These are phyloP conservation scores for Thermothielavioides terrestris DNA, from an alignment of 495 filamentous ascomycete genomes.

Conservation along the genomic window DNA sequence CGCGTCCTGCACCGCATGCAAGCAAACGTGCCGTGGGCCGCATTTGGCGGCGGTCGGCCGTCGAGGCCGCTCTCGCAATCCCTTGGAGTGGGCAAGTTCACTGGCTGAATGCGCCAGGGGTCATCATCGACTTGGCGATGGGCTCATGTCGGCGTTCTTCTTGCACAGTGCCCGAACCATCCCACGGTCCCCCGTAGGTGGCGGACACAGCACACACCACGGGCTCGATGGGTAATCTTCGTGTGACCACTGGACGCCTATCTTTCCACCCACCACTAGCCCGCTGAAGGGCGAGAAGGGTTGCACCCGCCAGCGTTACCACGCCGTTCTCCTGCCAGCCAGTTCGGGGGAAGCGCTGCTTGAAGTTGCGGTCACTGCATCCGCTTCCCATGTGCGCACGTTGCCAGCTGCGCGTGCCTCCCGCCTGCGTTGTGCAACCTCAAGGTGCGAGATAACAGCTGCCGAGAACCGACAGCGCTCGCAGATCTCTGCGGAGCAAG, in stretches of 20 bases:
- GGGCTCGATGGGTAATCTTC: too few species aligned
- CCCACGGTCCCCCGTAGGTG: neutral
- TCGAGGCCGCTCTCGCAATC: neutral
- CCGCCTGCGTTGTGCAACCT: neutral
- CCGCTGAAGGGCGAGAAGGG: too few species aligned
- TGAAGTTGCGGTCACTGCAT: constrained; percentile 10
- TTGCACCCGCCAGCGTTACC: too few species aligned
- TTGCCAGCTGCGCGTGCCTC: constrained; percentile 14
- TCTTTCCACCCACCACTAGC: too few species aligned
- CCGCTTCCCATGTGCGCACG: constrained; percentile 18
- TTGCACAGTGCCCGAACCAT: neutral
- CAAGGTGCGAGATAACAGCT: neutral
- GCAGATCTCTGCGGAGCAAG: constrained; percentile 3
- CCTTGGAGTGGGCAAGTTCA: neutral
- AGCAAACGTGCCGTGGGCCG: constrained; percentile 5
- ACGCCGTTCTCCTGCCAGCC: too few species aligned
- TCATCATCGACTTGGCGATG: neutral
- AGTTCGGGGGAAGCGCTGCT: neutral
- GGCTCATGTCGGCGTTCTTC: neutral
- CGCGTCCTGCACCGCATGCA: constrained; percentile 3
- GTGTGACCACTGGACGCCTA: too few species aligned
- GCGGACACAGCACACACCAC: too few species aligned
- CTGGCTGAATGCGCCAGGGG: neutral
- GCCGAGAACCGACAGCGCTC: constrained; percentile 1
- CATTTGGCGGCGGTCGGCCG: constrained; percentile 10